Evolutionary conservation across 169 alveolate genomes (phyloP).

Genomic region (Perkinsus chesapeaki): DNA sequence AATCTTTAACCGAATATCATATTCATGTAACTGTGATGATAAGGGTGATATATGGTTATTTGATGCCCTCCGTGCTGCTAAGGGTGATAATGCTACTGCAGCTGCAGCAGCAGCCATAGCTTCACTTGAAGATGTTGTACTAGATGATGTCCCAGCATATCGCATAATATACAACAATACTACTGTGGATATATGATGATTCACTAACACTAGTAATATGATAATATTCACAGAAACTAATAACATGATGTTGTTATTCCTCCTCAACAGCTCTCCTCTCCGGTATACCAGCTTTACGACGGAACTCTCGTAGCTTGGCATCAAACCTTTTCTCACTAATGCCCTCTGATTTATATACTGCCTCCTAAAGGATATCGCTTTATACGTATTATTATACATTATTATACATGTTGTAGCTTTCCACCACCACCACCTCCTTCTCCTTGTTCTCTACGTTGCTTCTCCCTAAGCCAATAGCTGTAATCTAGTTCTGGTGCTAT

Average conservation of each 20-base stretch:
- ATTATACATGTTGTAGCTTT: neutral
- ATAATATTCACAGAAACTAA: neutral
- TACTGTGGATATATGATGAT: no score
- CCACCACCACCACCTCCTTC: no score
- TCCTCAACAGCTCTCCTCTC: neutral
- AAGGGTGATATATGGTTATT: no score
- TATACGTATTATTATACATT: no score
- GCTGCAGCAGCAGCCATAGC: neutral
- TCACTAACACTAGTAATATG: neutral
- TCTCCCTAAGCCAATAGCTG: neutral
- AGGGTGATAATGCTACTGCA: neutral
- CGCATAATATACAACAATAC: neutral
- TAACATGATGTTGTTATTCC: neutral
- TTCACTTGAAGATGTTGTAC: neutral
- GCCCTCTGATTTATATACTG: neutral
- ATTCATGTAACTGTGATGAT: constrained; percentile 8
- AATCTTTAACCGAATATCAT: constrained; percentile 38
- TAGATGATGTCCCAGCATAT: neutral
- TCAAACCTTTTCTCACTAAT: neutral
- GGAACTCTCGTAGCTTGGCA: neutral
- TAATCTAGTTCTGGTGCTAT: neutral
- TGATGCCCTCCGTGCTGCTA: no score
- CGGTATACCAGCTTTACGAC: neutral
- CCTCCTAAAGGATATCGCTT: neutral
- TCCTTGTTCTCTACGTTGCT: neutral